These are phyloP conservation scores for Zasmidium cellare DNA, from an alignment of 2,329 filamentous ascomycete species.

Conservation along the genomic window DNA sequence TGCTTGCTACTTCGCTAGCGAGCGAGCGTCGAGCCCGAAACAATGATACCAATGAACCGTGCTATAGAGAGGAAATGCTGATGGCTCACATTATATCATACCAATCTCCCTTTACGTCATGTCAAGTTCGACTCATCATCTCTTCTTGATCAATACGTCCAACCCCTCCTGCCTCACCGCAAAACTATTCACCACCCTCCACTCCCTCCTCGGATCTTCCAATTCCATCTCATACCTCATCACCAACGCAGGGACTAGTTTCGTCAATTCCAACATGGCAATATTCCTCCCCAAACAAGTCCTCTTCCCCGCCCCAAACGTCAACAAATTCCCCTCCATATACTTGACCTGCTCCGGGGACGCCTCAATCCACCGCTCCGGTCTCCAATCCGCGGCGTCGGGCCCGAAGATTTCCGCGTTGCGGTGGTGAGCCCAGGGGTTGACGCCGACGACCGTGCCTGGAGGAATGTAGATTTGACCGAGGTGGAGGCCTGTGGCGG, in stretches of 20 bases:
- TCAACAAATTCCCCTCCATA: neutral
- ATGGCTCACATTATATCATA: neutral
- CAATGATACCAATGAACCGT: neutral
- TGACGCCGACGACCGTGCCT: conserved; percentile 46
- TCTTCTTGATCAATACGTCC: neutral
- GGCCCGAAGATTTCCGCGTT: conserved; percentile 40
- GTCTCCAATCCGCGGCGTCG: conserved; percentile 37
- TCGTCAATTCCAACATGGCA: conserved; percentile 3
- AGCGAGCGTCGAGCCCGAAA: neutral
- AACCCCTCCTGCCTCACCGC: too few relatives aligned
- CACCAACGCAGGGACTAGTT: conserved; percentile 16
- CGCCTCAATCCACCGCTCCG: conserved; percentile 48
- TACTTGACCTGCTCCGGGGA: neutral
- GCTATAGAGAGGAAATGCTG: neutral
- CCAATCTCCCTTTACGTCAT: too few relatives aligned
- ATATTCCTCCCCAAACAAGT: conserved; percentile 31
- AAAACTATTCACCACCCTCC: conserved; percentile 11
- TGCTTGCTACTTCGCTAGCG: neutral
- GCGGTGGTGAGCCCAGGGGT: conserved; percentile 46
- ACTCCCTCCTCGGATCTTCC: conserved; percentile 26
- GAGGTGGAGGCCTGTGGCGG: conserved; percentile 18
- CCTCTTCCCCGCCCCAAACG: conserved; percentile 23
- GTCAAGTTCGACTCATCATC: too few relatives aligned
- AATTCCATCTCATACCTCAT: conserved; percentile 14
- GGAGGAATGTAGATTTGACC: conserved; percentile 32